Conservation (phyloP, 2,329 filamentous ascomycete species). For the Talaromyces sp. region DNA sequence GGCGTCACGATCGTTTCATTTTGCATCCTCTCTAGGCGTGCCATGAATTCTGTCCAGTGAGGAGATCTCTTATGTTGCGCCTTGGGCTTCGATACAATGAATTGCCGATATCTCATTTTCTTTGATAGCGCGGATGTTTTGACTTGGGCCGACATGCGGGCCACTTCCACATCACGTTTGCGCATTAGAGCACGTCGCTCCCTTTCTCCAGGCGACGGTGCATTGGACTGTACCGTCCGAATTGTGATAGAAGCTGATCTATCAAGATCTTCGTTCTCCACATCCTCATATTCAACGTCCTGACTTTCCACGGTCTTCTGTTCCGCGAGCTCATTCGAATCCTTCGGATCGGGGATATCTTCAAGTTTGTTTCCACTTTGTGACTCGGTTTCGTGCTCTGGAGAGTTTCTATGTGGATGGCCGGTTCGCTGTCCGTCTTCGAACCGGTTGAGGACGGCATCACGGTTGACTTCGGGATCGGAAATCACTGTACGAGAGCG, state of each 20-base stretch:
- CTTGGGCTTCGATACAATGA: conserved; percentile 11
- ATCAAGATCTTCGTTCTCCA: not conserved
- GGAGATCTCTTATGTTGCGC: conserved; percentile 5
- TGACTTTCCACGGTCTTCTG: too few relatives aligned
- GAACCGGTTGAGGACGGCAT: not conserved
- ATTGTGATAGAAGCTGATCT: not conserved
- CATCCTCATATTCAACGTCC: not conserved
- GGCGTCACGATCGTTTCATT: conserved; percentile 18
- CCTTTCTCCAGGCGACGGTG: not conserved
- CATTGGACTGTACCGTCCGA: not conserved
- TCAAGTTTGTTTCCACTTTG: not conserved
- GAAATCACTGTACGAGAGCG: not conserved
- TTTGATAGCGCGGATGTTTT: conserved; percentile 13
- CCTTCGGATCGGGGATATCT: not conserved
- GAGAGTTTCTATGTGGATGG: too few relatives aligned
- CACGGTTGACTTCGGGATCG: not conserved
- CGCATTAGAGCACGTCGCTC: not conserved
- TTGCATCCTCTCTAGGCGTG: conserved; percentile 26
- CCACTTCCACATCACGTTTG: not conserved
- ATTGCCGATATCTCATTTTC: conserved; percentile 27
- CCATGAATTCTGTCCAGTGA: conserved; percentile 28
- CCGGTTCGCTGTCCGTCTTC: not conserved
- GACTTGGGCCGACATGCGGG: not conserved
- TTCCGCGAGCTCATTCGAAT: not conserved
- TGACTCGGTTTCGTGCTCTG: not conserved